These are phyloP conservation scores for Henningerozyma blattae DNA, from an alignment of 805 yeast genomes.

Conservation along the genomic window DNA sequence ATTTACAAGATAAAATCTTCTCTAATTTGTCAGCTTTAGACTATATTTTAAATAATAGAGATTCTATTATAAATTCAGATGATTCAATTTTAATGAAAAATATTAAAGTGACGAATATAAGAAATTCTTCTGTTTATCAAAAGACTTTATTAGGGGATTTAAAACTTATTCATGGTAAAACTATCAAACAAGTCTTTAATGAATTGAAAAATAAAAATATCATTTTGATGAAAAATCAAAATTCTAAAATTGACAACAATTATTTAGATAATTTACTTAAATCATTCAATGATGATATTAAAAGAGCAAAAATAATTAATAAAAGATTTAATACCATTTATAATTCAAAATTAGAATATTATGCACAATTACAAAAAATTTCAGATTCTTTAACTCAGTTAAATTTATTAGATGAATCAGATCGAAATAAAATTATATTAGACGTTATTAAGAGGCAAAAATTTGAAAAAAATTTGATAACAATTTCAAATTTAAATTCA, in stretches of 20 bases:
- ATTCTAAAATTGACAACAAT: constrained; percentile 1
- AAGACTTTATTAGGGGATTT: constrained; percentile 16
- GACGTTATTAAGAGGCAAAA: constrained; percentile 13
- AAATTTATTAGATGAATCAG: constrained; percentile 17
- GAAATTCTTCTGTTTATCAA: constrained; percentile 22
- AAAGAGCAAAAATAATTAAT: constrained; percentile 29
- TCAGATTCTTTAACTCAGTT: constrained; percentile 68
- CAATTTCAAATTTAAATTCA: constrained; percentile 24
- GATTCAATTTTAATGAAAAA: constrained; percentile 12
- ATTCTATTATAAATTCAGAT: constrained; percentile 12
- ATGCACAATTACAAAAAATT: constrained; percentile 69
- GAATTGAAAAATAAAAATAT: constrained; percentile 21
- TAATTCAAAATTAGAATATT: constrained; percentile 74
- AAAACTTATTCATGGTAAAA: constrained; percentile 13
- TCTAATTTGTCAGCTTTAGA: constrained; percentile 45
- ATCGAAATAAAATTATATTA: constrained; percentile 9
- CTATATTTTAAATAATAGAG: constrained; percentile 34
- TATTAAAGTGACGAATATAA: constrained; percentile 8
- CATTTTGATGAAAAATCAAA: constrained; percentile 9
- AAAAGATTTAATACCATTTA: constrained; percentile 50
- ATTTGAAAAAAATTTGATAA: constrained; percentile 11
- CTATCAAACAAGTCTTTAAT: constrained; percentile 23
- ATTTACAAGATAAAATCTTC: constrained; percentile 61
- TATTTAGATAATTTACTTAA: constrained; percentile 8
- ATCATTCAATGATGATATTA: constrained; percentile 15